Conservation (phyloP, 371 early-diverging fungal species). For the Mortierella sp. region DNA sequence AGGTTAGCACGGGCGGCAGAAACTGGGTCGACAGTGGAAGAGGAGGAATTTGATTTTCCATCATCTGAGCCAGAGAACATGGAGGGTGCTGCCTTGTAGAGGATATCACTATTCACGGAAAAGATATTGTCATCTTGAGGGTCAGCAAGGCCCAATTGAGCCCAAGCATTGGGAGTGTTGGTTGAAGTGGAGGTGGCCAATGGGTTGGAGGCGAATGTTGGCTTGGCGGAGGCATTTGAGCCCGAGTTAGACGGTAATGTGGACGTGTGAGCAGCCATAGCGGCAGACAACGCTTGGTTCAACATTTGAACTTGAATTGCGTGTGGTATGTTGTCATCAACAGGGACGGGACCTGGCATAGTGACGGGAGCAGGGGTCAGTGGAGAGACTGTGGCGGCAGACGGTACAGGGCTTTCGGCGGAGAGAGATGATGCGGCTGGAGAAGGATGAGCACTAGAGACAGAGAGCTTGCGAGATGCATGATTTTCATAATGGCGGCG, state of each 20-base stretch:
- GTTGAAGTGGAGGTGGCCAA: constrained; percentile 27
- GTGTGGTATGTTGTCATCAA: constrained; percentile 47
- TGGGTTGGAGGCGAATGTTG: constrained; percentile 2
- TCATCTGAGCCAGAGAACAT: constrained; percentile 20
- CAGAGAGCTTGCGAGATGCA: constrained; percentile 36
- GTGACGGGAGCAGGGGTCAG: constrained; percentile 6
- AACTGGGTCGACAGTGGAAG: constrained; percentile 12
- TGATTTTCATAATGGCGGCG: constrained; percentile 47
- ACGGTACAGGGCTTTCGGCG: constrained; percentile 14
- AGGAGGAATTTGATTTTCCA: constrained; percentile 3
- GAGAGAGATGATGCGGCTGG: constrained; percentile 23
- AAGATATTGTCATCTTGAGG: constrained; percentile 49
- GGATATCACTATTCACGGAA: constrained; percentile 38
- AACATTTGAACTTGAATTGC: constrained; percentile 51
- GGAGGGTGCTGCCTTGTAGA: constrained; percentile 40
- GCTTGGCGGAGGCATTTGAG: constrained; percentile 5
- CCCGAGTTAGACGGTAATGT: background rate
- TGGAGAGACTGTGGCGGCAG: background rate
- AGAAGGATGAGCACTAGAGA: constrained; percentile 22
- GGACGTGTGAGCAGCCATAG: constrained; percentile 35
- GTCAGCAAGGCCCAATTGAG: constrained; percentile 36
- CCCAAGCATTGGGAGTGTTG: constrained; percentile 33
- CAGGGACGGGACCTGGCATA: constrained; percentile 43
- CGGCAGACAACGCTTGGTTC: constrained; percentile 48
- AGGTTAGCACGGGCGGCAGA: constrained; percentile 28